Percentiles rank a stretch among this genome's conserved stretches.
phyloP scores from a whole-genome alignment of 805 yeast genomes.

The Cyberlindnera euphorbiiphila region DNA sequence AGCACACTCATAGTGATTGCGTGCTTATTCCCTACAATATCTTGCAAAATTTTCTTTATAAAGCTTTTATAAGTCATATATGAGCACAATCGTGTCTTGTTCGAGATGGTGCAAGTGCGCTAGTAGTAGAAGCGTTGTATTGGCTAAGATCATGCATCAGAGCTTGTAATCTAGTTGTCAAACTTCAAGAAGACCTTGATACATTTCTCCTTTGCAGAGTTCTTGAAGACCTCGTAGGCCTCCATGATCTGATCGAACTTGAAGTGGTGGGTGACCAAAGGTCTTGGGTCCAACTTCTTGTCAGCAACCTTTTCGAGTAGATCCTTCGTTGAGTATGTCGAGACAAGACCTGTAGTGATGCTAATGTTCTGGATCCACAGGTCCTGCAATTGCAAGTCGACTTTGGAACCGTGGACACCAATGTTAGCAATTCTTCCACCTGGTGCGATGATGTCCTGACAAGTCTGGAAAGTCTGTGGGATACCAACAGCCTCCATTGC shows the following conservation, averaged over 20 bases:
- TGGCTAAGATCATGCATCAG: no score
- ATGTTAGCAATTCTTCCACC: conserved; percentile 67
- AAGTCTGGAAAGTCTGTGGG: conserved; percentile 55
- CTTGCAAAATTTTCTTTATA: no score
- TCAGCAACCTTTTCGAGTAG: conserved; percentile 34
- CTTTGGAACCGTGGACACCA: conserved; percentile 48
- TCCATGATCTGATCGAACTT: conserved; percentile 49
- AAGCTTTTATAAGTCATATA: no score
- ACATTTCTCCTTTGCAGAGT: conserved; percentile 51
- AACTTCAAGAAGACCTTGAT: conserved; percentile 41
- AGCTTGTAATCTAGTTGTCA: no score
- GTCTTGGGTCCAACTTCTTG: conserved; percentile 38
- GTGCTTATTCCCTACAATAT: no score
- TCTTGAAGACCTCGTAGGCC: conserved; percentile 54
- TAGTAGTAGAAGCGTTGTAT: no score
- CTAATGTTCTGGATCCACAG: conserved; percentile 43
- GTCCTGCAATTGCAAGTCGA: conserved; percentile 39
- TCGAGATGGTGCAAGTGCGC: no score
- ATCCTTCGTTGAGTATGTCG: conserved; percentile 40
- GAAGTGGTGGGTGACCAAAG: conserved; percentile 57
- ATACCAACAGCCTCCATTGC: conserved; percentile 66
- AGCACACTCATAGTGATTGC: no score
- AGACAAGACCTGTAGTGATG: conserved; percentile 47
- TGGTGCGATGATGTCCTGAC: conserved; percentile 49
- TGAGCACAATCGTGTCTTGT: no score